Percentiles rank a stretch among this genome's conserved stretches.
Evolutionary conservation across 1,284 basidiomycete genomes (phyloP).

Genomic region (Ustilago curta): DNA sequence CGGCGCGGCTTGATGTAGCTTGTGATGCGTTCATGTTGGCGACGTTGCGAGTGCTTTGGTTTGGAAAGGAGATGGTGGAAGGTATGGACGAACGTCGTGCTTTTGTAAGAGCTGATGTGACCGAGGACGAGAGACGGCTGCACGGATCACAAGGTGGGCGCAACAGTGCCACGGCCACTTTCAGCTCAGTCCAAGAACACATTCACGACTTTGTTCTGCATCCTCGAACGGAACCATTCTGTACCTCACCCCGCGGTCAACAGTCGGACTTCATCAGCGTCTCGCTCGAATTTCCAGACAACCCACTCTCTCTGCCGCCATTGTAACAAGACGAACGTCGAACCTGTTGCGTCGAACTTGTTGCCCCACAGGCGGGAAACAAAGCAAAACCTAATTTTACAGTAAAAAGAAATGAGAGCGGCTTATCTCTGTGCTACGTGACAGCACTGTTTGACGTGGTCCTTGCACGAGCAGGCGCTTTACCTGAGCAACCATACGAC

Average conservation of each 20-base stretch:
- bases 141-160: neutral
- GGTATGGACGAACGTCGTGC: neutral
- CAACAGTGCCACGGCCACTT: too few relatives aligned
- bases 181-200: neutral
- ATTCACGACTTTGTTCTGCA: neutral
- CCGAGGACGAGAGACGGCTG: neutral
- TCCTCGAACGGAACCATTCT: neutral
- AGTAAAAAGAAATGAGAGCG: neutral
- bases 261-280: neutral
- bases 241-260: neutral
- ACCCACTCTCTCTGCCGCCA: neutral
- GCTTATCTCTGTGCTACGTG: conserved; percentile 8
- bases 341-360: neutral
- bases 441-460: neutral
- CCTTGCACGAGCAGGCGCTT: neutral
- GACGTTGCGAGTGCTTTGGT: neutral
- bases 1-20: conserved; percentile 13
- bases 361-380: neutral
- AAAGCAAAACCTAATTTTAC: neutral
- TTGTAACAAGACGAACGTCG: neutral
- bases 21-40: conserved; percentile 16
- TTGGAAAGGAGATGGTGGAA: neutral
- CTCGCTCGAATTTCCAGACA: conserved; percentile 6
- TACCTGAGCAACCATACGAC: neutral
- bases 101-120: conserved; percentile 4